phyloP scores from a whole-genome alignment of 2,329 filamentous ascomycete species.

The Hymenoscyphus fructigenus region DNA sequence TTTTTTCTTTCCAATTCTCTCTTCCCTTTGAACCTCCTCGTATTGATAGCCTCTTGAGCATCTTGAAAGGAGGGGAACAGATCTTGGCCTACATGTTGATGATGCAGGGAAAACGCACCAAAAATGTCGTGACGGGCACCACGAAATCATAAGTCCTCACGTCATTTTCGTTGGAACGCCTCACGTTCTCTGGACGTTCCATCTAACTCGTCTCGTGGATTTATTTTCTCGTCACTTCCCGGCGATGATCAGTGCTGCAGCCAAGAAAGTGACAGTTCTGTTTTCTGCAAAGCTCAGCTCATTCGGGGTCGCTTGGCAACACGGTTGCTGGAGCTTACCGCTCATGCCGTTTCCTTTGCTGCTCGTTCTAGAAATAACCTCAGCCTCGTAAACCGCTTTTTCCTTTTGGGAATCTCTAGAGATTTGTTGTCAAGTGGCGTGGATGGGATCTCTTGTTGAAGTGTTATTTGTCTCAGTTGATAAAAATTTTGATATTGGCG shows the following conservation, averaged over 20 bases:
- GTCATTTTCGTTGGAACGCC: not conserved
- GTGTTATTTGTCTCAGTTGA: not conserved
- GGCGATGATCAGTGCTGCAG: not conserved
- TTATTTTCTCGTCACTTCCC: not conserved
- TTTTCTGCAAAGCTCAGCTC: conserved; percentile 1
- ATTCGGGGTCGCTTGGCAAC: not conserved
- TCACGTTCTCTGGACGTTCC: conserved; percentile 1
- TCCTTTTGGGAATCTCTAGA: not conserved
- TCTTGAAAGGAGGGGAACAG: not conserved
- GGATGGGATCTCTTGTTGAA: not conserved
- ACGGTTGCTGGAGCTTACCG: not conserved
- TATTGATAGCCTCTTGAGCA: not conserved
- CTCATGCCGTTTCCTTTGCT: not conserved
- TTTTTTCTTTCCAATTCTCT: not conserved
- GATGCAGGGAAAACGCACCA: not conserved
- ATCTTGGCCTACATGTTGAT: conserved; percentile 1
- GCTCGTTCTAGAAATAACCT: not conserved
- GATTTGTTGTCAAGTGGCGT: not conserved
- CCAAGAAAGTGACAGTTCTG: not conserved
- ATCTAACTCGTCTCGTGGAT: not conserved
- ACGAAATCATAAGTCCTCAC: not conserved
- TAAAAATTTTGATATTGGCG: not conserved
- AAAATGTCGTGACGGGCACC: not conserved
- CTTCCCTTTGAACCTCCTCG: not conserved
- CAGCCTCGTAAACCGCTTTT: not conserved